Conservation (phyloP, 2,329 filamentous ascomycete genomes). For the Fusarium clavum region DNA sequence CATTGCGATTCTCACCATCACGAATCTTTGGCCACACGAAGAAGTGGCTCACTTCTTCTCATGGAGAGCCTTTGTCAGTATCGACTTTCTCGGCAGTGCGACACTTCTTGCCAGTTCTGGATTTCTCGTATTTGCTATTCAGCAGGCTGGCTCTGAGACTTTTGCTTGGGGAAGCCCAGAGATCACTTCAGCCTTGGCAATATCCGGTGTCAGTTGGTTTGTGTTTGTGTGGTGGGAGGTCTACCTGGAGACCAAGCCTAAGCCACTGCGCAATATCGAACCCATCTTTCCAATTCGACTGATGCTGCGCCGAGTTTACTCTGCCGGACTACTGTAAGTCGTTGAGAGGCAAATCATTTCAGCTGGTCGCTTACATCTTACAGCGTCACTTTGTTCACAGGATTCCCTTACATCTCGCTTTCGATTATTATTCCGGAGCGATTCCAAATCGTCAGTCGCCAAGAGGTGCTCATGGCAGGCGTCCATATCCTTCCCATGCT, state of each 20-base stretch:
- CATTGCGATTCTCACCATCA: slow-evolving; percentile 59
- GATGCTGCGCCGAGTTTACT: slow-evolving; percentile 61
- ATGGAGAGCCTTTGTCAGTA: slow-evolving; percentile 57
- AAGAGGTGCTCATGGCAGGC: slow-evolving; percentile 65
- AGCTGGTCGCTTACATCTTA: slow-evolving; percentile 23
- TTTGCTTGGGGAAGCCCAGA: slow-evolving; percentile 63
- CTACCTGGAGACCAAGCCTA: slow-evolving; percentile 54
- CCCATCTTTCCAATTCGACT: slow-evolving; percentile 67
- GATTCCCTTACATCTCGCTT: slow-evolving; percentile 68
- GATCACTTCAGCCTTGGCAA: slow-evolving; percentile 61
- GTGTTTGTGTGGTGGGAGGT: slow-evolving; percentile 65
- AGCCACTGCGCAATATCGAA: slow-evolving; percentile 56
- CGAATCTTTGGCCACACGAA: slow-evolving; percentile 59
- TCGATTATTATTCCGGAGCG: slow-evolving; percentile 69
- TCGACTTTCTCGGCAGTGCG: slow-evolving; percentile 65
- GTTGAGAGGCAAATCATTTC: not conserved
- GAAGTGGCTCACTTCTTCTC: slow-evolving; percentile 53
- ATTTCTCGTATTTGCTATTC: slow-evolving; percentile 66
- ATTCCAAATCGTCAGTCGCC: slow-evolving; percentile 68
- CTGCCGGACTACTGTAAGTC: slow-evolving; percentile 62
- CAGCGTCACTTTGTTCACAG: slow-evolving; percentile 67
- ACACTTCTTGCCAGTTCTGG: slow-evolving; percentile 64
- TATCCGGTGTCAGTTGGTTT: slow-evolving; percentile 61
- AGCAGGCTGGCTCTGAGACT: slow-evolving; percentile 66
- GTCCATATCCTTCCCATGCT: slow-evolving; percentile 70